phyloP scores from a whole-genome alignment of 345 rosid genomes.

The Excoecaria cochinchinensis region DNA sequence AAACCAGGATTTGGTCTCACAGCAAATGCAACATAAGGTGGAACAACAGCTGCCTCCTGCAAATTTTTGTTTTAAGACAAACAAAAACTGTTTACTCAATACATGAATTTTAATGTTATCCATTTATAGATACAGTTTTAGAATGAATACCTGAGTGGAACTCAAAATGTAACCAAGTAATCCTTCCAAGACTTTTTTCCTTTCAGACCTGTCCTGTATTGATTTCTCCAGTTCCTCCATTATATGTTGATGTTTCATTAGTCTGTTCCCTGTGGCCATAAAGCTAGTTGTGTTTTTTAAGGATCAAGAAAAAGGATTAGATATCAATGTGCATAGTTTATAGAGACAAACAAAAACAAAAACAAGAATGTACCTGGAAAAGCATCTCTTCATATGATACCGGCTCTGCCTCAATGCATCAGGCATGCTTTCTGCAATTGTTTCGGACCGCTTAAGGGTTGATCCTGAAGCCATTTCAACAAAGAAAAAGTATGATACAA shows the following conservation, averaged over 20 bases:
- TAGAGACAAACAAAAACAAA: background rate
- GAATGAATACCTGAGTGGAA: slow-evolving; percentile 50
- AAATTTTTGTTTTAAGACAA: slow-evolving; percentile 5
- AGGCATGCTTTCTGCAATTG: slow-evolving; percentile 82
- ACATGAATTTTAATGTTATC: background rate
- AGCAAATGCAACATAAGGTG: slow-evolving; percentile 78
- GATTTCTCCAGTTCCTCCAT: slow-evolving; percentile 64
- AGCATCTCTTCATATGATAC: slow-evolving; percentile 76
- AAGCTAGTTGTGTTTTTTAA: slow-evolving; percentile 36
- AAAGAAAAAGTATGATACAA: background rate
- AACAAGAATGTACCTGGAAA: slow-evolving; percentile 47
- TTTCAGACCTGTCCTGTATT: slow-evolving; percentile 57
- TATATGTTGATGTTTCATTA: slow-evolving; percentile 58
- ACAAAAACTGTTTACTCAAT: background rate
- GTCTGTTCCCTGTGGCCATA: slow-evolving; percentile 56
- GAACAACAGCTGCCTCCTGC: slow-evolving; percentile 87
- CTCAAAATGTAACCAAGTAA: slow-evolving; percentile 75
- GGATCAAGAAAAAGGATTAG: background rate
- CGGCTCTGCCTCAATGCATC: slow-evolving; percentile 77
- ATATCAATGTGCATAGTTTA: background rate
- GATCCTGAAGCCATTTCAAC: slow-evolving; percentile 15
- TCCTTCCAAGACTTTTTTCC: slow-evolving; percentile 64
- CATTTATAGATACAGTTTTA: background rate
- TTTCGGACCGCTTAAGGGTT: slow-evolving; percentile 33
- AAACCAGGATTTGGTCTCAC: slow-evolving; percentile 82